These are phyloP conservation scores for Nymphaea thermarum DNA, from an alignment of 164 flowering plant genomes.

Conservation along the genomic window DNA sequence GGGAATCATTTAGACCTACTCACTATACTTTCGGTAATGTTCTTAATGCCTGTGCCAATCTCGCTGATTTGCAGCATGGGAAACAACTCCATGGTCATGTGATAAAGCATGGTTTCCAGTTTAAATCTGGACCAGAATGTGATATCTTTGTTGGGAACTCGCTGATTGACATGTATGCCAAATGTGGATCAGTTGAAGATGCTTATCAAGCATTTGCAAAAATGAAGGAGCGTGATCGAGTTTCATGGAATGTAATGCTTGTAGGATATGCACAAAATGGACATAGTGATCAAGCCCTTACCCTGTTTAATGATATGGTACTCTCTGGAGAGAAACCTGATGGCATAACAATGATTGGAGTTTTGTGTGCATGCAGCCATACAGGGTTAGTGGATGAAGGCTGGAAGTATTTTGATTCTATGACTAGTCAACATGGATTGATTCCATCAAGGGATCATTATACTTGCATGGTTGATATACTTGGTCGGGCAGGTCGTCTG, in stretches of 20 bases:
- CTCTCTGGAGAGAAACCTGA: constrained; percentile 14
- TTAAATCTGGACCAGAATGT: constrained; percentile 15
- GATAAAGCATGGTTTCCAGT: constrained; percentile 17
- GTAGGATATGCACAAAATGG: constrained; percentile 20
- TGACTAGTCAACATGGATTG: constrained; percentile 13
- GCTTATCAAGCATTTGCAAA: constrained; percentile 10
- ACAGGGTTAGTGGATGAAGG: constrained; percentile 17
- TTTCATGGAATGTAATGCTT: constrained; percentile 23
- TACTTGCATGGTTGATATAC: constrained; percentile 21
- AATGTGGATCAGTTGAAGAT: constrained; percentile 16
- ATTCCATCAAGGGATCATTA: constrained; percentile 16
- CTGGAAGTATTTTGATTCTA: constrained; percentile 5
- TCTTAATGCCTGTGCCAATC: constrained; percentile 15
- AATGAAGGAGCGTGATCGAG: constrained; percentile 14
- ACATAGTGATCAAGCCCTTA: constrained; percentile 12
- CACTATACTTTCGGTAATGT: constrained; percentile 19
- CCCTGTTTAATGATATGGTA: constrained; percentile 11
- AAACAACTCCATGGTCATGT: constrained; percentile 17
- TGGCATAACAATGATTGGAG: constrained; percentile 20
- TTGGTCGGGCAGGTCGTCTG: constrained; percentile 18
- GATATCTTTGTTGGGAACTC: constrained; percentile 22
- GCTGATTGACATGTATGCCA: constrained; percentile 18
- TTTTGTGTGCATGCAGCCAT: constrained; percentile 20
- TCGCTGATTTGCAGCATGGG: constrained; percentile 14
- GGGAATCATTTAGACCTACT: constrained; percentile 13